Conservation (phyloP, 2,329 filamentous ascomycete genomes). For the Aspergillus ibericus region DNA sequence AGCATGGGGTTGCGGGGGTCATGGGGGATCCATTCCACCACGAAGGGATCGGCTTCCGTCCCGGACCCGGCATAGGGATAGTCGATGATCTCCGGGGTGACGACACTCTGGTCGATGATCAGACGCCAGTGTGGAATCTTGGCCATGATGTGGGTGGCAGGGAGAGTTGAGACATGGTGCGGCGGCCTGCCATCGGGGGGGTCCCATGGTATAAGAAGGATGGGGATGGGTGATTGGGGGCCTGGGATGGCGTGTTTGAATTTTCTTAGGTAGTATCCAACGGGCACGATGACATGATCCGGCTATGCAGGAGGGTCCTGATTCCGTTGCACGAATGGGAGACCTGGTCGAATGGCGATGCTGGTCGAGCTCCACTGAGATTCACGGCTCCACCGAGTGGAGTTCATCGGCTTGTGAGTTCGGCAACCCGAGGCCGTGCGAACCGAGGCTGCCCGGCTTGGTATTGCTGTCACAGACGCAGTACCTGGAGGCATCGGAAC, state of each 20-base stretch:
- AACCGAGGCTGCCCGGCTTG: neutral
- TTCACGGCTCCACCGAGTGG: neutral
- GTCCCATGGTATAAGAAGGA: neutral
- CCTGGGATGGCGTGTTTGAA: neutral
- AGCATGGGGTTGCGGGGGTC: constrained; percentile 46
- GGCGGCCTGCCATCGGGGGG: neutral
- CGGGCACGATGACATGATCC: neutral
- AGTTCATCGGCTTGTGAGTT: neutral
- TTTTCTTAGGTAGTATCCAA: neutral
- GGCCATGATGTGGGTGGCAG: neutral
- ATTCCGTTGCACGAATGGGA: neutral
- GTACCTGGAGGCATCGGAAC: neutral
- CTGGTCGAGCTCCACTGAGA: neutral
- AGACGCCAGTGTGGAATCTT: constrained; percentile 39
- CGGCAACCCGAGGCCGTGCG: neutral
- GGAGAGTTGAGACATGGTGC: neutral
- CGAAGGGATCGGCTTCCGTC: constrained; percentile 44
- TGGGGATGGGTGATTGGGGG: neutral
- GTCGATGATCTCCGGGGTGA: constrained; percentile 38
- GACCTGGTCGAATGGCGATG: neutral
- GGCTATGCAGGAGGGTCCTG: neutral
- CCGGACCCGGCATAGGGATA: constrained; percentile 39
- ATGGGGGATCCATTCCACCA: constrained; percentile 44
- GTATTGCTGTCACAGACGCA: neutral
- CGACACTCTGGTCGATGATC: constrained; percentile 32